Evolutionary conservation across 73 alveolate genomes (phyloP).

Genomic region (Stentor roeselii): DNA sequence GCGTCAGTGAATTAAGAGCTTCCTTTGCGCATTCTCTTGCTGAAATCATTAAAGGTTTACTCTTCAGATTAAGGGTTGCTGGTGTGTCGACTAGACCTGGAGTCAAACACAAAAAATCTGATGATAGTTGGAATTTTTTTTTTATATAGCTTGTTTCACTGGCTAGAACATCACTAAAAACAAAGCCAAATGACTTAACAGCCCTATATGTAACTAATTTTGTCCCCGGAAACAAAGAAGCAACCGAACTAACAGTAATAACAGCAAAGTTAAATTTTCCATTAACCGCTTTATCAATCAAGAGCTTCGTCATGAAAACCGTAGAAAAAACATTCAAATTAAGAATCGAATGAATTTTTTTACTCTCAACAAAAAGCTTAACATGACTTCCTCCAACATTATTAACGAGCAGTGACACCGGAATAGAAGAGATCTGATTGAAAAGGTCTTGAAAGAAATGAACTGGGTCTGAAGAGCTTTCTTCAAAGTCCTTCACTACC

Average conservation of each 20-base stretch:
- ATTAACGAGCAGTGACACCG: conserved; percentile 32
- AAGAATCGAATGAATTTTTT: background rate
- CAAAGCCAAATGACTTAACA: background rate
- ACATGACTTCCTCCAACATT: conserved; percentile 34
- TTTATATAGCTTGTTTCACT: background rate
- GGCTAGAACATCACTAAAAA: background rate
- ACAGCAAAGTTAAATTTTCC: background rate
- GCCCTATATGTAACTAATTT: background rate
- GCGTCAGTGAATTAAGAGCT: background rate
- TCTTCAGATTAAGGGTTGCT: background rate
- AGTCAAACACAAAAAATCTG: background rate
- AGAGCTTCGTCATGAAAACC: background rate
- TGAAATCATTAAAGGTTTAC: background rate
- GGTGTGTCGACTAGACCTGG: background rate
- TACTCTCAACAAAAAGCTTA: background rate
- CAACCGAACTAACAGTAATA: background rate
- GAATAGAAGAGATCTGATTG: background rate
- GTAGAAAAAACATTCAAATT: background rate
- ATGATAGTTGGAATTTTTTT: too few relatives aligned
- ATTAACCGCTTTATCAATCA: background rate
- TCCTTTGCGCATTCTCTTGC: background rate
- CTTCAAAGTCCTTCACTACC: background rate
- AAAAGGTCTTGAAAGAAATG: conserved; percentile 12
- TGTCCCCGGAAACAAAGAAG: background rate
- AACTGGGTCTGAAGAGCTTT: background rate